Evolutionary conservation across 805 yeast genomes (phyloP), one percentile per base, ranked within the genome.

Genomic region (Candida ortonii): DNA sequence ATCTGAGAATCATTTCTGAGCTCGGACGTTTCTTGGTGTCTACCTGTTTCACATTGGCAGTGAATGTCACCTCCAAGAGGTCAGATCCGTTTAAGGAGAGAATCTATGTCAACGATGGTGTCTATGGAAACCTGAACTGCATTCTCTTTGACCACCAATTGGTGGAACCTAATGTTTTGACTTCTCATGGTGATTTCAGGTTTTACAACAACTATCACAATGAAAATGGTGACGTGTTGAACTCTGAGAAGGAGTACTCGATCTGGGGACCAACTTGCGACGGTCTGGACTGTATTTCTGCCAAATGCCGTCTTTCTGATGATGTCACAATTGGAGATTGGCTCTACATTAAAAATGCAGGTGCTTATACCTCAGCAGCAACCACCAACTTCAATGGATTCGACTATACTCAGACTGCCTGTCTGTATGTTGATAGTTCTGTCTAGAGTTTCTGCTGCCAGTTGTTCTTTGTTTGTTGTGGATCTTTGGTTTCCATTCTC

Each of bases 201-300:
- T 49, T 61, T 16, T 43, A 31, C 34, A 47, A 49, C 10, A 35
- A 45, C 13, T 49, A 33, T 22, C 24, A 38, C 4, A 19, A 17
- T 4, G 25, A 36, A 7, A 44, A 35, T 16, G 47, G 53, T 13
- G 36, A 31, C 5, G 12, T 34, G 19, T 5, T 34, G 10, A 10
- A 12, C 8, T 16, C 33, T 7, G 16, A 30, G 14, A 39, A 49
- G 24, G 45, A 43, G 23, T 81, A 73, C 34, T 84, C 95, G 3
- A 71, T 93, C 41, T 90, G 98, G 98, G 98, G 98, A 5, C 98
- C 97, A 28, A 90, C 97, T 13, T 90, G 98, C 65, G 98, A 90
- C 62, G 97, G 97, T 3, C 69, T 90, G 44, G 98, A 90, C 60
- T 83, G 95, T 59, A 76, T 90, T 38, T 59, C 83, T 13, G 58